These are phyloP conservation scores for Aspergillus mulundensis DNA, from an alignment of 495 filamentous ascomycete genomes.

Conservation along the genomic window DNA sequence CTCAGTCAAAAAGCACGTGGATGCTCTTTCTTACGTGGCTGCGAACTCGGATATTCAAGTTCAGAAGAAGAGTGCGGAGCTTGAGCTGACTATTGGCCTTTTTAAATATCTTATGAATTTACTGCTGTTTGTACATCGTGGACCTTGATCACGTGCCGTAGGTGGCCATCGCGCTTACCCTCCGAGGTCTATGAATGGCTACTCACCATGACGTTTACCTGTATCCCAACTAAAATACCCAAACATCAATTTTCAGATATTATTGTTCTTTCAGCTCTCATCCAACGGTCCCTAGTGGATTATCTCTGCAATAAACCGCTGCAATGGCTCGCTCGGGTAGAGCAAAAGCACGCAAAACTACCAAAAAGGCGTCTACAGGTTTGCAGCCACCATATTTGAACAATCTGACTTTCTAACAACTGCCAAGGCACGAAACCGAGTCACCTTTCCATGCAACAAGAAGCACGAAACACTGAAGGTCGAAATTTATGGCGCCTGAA, in stretches of 20 bases:
- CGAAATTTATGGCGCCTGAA: conserved; percentile 40
- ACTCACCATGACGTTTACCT: no score
- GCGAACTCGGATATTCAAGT: conserved; percentile 43
- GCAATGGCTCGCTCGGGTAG: conserved; percentile 1
- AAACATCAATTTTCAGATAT: no score
- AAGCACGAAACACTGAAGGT: conserved; percentile 70
- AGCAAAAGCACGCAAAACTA: conserved; percentile 1
- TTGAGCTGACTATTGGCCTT: conserved; percentile 21
- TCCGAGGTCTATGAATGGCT: no score
- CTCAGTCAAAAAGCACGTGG: conserved; percentile 42
- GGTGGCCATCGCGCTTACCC: no score
- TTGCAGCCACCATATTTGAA: background rate
- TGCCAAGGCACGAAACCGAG: conserved; percentile 13
- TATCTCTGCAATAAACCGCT: background rate
- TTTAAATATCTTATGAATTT: no score
- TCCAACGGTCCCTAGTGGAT: no score
- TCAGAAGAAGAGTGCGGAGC: conserved; percentile 36
- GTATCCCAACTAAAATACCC: no score
- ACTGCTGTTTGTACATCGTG: no score
- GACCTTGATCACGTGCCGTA: no score
- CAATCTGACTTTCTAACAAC: background rate
- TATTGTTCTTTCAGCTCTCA: no score
- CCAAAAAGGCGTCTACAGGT: background rate
- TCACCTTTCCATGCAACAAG: conserved; percentile 63
- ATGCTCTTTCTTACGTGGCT: conserved; percentile 48